phyloP scores from a whole-genome alignment of 768 basidiomycete species.

The Kwoniella heveanensis region DNA sequence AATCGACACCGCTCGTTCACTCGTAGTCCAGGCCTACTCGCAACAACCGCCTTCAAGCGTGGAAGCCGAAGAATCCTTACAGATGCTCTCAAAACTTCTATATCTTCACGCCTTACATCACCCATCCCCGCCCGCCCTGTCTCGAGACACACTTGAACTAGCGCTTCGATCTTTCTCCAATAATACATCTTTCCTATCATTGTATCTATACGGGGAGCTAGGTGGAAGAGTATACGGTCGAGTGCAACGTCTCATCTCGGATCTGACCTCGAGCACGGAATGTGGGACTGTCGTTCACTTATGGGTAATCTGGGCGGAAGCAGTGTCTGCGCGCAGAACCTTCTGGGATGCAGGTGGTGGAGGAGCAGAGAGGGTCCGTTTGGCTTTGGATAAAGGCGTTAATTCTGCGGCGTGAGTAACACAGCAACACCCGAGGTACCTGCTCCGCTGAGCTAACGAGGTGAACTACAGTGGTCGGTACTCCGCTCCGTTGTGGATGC shows the following conservation, averaged over 20 bases:
- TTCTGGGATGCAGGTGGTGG: constrained; percentile 47
- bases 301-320: constrained; percentile 54
- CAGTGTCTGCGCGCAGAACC: constrained; percentile 26
- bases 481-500: constrained; percentile 53
- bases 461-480: constrained; percentile 39
- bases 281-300: constrained; percentile 42
- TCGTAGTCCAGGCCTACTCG: constrained; percentile 39
- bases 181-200: constrained; percentile 56
- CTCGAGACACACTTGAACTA: constrained; percentile 52
- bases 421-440: no score
- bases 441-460: constrained; percentile 3
- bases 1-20: constrained; percentile 36
- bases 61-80: constrained; percentile 51
- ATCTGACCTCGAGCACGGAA: constrained; percentile 15
- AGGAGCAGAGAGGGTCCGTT: constrained; percentile 51
- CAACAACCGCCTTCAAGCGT: constrained; percentile 28
- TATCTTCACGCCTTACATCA: constrained; percentile 38
- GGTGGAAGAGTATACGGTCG: constrained; percentile 55
- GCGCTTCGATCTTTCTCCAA: constrained; percentile 54
- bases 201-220: constrained; percentile 55
- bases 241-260: constrained; percentile 52
- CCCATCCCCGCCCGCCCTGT: constrained; percentile 40
- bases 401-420: constrained; percentile 40
- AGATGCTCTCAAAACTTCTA: constrained; percentile 49
- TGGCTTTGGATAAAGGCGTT: constrained; percentile 53